Evolutionary conservation across 2,329 filamentous ascomycete genomes (phyloP).

Genomic region (Daldinia sp.): DNA sequence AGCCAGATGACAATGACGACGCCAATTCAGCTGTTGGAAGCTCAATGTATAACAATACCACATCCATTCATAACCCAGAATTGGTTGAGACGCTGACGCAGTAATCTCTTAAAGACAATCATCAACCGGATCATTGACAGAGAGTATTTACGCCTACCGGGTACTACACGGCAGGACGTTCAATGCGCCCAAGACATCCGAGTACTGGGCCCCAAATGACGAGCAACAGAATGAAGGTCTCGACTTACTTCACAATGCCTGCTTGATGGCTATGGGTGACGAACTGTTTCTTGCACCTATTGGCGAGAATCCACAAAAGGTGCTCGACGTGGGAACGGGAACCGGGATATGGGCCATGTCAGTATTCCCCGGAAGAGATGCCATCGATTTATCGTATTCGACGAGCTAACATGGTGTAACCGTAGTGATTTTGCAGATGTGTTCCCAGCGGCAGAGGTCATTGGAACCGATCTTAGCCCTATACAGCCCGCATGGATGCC

Average conservation of each 20-base stretch:
- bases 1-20: constrained; percentile 12
- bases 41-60: constrained; percentile 14
- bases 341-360: constrained; percentile 48
- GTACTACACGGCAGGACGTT: constrained; percentile 25
- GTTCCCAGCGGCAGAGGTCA: constrained; percentile 36
- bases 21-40: constrained; percentile 15
- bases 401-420: constrained; percentile 65
- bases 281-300: constrained; percentile 55
- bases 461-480: constrained; percentile 40
- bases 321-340: constrained; percentile 56
- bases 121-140: constrained; percentile 22
- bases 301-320: constrained; percentile 47
- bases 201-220: constrained; percentile 29
- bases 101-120: constrained; percentile 13
- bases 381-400: background rate
- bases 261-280: constrained; percentile 41
- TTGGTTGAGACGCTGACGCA: background rate
- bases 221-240: constrained; percentile 26
- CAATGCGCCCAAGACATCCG: constrained; percentile 23
- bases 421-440: constrained; percentile 29
- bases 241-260: constrained; percentile 16
- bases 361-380: background rate
- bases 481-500: constrained; percentile 50
- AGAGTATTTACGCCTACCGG: constrained; percentile 25
- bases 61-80: background rate